Conservation (phyloP, 306 rosid species). For the Psophocarpus tetragonolobus region DNA sequence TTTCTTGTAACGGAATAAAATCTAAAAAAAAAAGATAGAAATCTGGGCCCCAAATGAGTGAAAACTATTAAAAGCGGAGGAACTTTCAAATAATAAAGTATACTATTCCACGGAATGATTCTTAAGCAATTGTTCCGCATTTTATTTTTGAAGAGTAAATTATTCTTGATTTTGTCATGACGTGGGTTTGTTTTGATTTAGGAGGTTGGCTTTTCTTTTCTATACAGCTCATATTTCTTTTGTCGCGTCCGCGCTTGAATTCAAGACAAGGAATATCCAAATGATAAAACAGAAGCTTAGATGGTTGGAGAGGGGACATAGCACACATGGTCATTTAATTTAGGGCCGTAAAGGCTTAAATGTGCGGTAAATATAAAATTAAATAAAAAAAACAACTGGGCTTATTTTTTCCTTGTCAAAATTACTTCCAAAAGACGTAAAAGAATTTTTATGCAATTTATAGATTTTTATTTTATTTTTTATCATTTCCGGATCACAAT, state of each 20-base stretch:
- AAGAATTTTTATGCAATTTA: background rate
- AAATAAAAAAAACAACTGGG: background rate
- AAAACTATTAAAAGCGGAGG: background rate
- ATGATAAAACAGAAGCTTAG: background rate
- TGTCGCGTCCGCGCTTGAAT: background rate
- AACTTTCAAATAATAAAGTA: background rate
- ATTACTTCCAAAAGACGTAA: background rate
- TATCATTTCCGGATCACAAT: background rate
- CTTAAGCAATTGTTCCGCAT: background rate
- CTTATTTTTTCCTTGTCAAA: too few species aligned
- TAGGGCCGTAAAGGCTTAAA: conserved; percentile 38
- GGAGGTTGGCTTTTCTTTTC: conserved; percentile 24
- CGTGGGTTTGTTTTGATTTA: background rate
- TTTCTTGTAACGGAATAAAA: too few species aligned
- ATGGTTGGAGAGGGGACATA: conserved; percentile 28
- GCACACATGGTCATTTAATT: conserved; percentile 43
- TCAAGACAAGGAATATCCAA: conserved; percentile 12
- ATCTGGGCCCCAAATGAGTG: background rate
- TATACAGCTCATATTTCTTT: conserved; percentile 30
- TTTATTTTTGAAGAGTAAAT: background rate
- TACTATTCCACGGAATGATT: background rate
- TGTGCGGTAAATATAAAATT: conserved; percentile 28
- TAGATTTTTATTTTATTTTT: background rate
- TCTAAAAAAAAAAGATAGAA: background rate
- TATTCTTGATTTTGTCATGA: background rate